Evolutionary conservation across 2,329 filamentous ascomycete species (phyloP), one percentile per base, ranked within the genome.

Genomic region (Xylogone sp.): DNA sequence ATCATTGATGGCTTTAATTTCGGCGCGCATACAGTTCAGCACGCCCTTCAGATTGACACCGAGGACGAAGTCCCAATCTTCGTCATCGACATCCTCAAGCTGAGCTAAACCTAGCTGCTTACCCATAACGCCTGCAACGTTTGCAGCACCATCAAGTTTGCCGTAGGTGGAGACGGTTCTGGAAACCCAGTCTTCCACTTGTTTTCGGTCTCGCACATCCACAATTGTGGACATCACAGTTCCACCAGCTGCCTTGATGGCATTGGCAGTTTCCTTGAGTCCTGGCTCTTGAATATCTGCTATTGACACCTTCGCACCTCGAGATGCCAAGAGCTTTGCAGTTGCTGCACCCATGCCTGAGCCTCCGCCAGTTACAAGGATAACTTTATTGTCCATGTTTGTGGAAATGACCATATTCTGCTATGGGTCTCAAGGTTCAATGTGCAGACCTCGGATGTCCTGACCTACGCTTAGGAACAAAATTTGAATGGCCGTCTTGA

Each of bases 351-450:
- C 88, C 51, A 93, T 83, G 21, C 88, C 87, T 4, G 83, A 87
- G 2, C 86, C 86, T 22, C 81, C 88, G 57, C 88, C 89, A 0
- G 87, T 92, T 67, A 93, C 90, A 50, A 93, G 75, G 52, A 88
- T 87, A 8, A 78, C 83, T 53, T 77, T 74, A 53, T 65, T 71
- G 22, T 49, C 10, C 10, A 27, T 5, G 10, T 10, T 10, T 27
- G 24, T 27, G 10, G 24, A 27, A 5, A 27, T 27, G 10, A 10
- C 10, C 10, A 6, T 27, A 27, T 6, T 6, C 10, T 27, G 24
- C 10, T 27, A n/a, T n/a, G n/a, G n/a, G n/a, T n/a, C n/a, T n/a
- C n/a, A n/a, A n/a, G n/a, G n/a, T n/a, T n/a, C n/a, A n/a, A n/a
- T n/a, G n/a, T n/a, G n/a, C n/a, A n/a, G n/a, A n/a, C n/a, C n/a